phyloP scores from a whole-genome alignment of 2,329 filamentous ascomycete genomes.

The Aphanoascus verrucosus region DNA sequence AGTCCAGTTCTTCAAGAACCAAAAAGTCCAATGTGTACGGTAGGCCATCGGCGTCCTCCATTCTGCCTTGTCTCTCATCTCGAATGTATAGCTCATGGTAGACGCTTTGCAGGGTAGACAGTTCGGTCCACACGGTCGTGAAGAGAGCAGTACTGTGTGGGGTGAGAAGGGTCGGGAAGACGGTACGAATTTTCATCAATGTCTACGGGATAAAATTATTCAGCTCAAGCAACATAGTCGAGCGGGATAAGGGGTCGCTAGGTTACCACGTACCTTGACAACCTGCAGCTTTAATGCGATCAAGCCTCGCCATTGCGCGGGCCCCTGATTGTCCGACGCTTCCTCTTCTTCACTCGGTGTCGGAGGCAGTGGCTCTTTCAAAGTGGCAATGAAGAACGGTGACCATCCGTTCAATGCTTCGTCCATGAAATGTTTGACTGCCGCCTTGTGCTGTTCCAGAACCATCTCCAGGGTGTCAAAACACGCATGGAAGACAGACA shows the following conservation, averaged over 20 bases:
- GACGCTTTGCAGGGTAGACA: conserved; percentile 58
- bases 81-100: conserved; percentile 80
- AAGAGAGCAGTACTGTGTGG: conserved; percentile 77
- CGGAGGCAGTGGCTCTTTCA: conserved; percentile 62
- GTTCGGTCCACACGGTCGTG: conserved; percentile 77
- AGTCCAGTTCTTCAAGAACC: conserved; percentile 86
- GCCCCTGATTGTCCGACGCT: conserved; percentile 42
- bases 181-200: conserved; percentile 72
- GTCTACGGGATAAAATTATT: conserved; percentile 43
- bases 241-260: too few species aligned
- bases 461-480: conserved; percentile 96
- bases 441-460: conserved; percentile 78
- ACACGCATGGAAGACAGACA: conserved; percentile 80
- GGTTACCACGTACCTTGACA: conserved; percentile 51
- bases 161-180: conserved; percentile 72
- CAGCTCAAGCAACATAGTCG: background rate
- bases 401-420: conserved; percentile 75
- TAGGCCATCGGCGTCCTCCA: conserved; percentile 84
- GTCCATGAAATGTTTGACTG: conserved; percentile 81
- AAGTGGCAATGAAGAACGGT: conserved; percentile 70
- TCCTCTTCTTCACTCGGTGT: conserved; percentile 49
- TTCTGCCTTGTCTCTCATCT: conserved; percentile 70
- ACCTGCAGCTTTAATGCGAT: conserved; percentile 85
- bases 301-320: conserved; percentile 65
- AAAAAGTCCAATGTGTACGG: conserved; percentile 92